Conservation (phyloP, 345 rosid species). For the Citrus medica region DNA sequence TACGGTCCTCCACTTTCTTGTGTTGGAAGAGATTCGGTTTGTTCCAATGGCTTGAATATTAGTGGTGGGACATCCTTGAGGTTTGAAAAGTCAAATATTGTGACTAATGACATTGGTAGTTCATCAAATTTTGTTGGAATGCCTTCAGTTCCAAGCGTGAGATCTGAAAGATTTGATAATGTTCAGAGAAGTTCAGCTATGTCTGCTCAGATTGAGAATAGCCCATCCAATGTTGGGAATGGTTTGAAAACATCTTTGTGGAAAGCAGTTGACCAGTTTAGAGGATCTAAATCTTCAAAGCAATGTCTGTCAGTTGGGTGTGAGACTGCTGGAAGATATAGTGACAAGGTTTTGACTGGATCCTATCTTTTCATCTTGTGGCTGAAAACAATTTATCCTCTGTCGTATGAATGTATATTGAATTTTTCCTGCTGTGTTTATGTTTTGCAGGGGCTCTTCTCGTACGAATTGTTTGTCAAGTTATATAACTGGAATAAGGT, state of each 20-base stretch:
- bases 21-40: constrained; percentile 4
- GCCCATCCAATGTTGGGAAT: constrained; percentile 32
- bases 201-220: constrained; percentile 22
- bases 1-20: constrained; percentile 9
- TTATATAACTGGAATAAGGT: constrained; percentile 63
- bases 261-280: constrained; percentile 68
- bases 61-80: constrained; percentile 19
- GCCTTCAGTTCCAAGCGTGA: constrained; percentile 29
- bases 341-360: constrained; percentile 50
- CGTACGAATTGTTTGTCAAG: constrained; percentile 77
- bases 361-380: constrained; percentile 2
- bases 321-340: constrained; percentile 52
- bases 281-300: constrained; percentile 48
- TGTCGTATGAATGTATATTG: constrained; percentile 8
- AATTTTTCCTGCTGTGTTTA: constrained; percentile 8
- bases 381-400: not conserved
- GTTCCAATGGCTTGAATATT: constrained; percentile 13
- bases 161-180: constrained; percentile 33
- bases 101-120: constrained; percentile 19
- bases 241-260: constrained; percentile 57
- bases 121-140: constrained; percentile 14
- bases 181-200: constrained; percentile 29
- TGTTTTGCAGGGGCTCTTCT: constrained; percentile 64
- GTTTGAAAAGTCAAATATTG: constrained; percentile 29
- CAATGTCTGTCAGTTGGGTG: constrained; percentile 21